Evolutionary conservation across 1,284 basidiomycete species (phyloP).

Genomic region (Sporisorium exsertum): DNA sequence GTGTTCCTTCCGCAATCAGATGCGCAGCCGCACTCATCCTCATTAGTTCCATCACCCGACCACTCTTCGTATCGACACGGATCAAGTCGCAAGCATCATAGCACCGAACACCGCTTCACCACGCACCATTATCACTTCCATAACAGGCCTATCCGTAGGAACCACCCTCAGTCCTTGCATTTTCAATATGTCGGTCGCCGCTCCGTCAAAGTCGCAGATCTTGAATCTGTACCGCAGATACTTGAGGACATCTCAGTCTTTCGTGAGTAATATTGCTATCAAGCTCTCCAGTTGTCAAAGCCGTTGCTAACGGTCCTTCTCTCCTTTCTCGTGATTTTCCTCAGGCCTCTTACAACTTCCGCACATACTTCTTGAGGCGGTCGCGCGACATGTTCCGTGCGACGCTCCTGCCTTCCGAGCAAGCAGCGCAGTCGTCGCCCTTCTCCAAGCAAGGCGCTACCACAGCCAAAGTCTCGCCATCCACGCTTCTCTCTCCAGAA

Average conservation of each 20-base stretch:
- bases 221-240: slow-evolving; percentile 65
- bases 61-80: not conserved
- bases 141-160: not conserved
- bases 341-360: slow-evolving; percentile 68
- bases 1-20: slow-evolving; percentile 8
- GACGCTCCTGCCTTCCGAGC: slow-evolving; percentile 45
- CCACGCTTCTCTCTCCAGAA: slow-evolving; percentile 49
- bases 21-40: slow-evolving; percentile 12
- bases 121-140: too few relatives aligned
- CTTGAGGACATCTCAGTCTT: slow-evolving; percentile 64
- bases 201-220: slow-evolving; percentile 57
- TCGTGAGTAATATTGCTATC: slow-evolving; percentile 55
- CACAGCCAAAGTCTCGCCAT: slow-evolving; percentile 55
- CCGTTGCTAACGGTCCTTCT: not conserved
- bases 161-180: not conserved
- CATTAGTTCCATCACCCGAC: not conserved
- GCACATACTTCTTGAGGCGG: slow-evolving; percentile 67
- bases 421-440: slow-evolving; percentile 52
- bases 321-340: not conserved
- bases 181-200: slow-evolving; percentile 37
- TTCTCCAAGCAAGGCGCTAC: slow-evolving; percentile 57
- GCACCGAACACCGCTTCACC: too few relatives aligned
- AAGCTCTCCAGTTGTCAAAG: not conserved
- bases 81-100: slow-evolving; percentile 1
- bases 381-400: slow-evolving; percentile 67